A percentile compares a stretch with the other conserved stretches of the same genome.
Conservation (phyloP, 345 rosid genomes). For the Excoecaria agallocha region DNA sequence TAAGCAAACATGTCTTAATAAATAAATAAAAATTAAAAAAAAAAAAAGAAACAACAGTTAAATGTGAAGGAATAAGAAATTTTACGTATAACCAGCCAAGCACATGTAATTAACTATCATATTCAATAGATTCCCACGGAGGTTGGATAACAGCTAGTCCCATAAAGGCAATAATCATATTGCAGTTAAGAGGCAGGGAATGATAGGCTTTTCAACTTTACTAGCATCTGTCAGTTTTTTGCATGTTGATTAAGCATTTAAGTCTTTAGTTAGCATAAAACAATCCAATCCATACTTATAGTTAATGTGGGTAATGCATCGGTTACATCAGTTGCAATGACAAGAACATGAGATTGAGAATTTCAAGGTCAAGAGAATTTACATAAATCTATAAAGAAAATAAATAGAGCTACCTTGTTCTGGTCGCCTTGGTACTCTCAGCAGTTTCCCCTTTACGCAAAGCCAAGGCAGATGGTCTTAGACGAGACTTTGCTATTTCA, state of each 20-base stretch:
- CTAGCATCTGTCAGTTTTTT: background rate
- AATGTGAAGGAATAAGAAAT: no score
- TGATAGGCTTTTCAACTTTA: background rate
- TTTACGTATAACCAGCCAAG: no score
- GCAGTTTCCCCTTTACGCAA: conserved; percentile 66
- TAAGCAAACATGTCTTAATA: no score
- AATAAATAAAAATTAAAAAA: no score
- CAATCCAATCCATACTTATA: background rate
- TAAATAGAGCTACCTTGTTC: conserved; percentile 51
- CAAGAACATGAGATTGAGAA: background rate
- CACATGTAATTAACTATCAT: no score
- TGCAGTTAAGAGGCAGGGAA: background rate
- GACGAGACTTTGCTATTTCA: conserved; percentile 45
- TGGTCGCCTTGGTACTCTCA: conserved; percentile 63
- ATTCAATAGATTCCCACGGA: no score
- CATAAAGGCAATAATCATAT: background rate
- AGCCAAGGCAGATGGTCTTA: conserved; percentile 65
- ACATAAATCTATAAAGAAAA: background rate
- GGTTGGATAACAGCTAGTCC: background rate
- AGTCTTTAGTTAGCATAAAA: background rate
- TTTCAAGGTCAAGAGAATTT: background rate
- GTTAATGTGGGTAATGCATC: conserved; percentile 10
- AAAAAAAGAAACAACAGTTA: no score
- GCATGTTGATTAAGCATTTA: background rate
- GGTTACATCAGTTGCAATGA: conserved; percentile 24